These are phyloP conservation scores for Monilinia fructigena DNA, from an alignment of 2,329 filamentous ascomycete species.

Conservation along the genomic window DNA sequence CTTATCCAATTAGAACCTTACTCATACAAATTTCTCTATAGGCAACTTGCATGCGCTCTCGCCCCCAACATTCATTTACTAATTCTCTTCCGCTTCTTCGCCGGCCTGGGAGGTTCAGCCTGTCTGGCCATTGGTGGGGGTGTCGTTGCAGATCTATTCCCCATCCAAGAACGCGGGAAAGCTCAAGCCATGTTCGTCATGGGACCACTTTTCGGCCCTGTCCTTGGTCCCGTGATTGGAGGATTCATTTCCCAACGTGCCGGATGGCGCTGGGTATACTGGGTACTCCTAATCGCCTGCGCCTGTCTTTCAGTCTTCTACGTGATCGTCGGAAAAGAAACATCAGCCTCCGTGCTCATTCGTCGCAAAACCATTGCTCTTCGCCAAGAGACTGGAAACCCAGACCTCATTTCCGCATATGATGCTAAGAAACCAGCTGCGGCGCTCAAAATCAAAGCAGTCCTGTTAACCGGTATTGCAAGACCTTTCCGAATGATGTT, in stretches of 20 bases:
- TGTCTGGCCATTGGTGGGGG: constrained; percentile 58
- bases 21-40: constrained; percentile 46
- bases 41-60: constrained; percentile 51
- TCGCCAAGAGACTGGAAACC: constrained; percentile 44
- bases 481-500: constrained; percentile 47
- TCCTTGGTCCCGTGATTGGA: constrained; percentile 37
- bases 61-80: constrained; percentile 49
- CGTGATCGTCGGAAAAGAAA: constrained; percentile 47
- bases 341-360: constrained; percentile 50
- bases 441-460: constrained; percentile 35
- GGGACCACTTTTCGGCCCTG: constrained; percentile 44
- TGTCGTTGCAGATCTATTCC: constrained; percentile 64
- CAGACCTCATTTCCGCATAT: constrained; percentile 46
- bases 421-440: constrained; percentile 29
- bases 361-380: constrained; percentile 41
- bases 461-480: constrained; percentile 35
- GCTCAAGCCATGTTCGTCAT: constrained; percentile 54
- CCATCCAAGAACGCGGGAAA: constrained; percentile 54
- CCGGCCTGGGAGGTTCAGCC: constrained; percentile 46
- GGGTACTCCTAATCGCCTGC: constrained; percentile 46
- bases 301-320: constrained; percentile 41
- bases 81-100: constrained; percentile 59
- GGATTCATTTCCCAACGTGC: constrained; percentile 40
- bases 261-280: constrained; percentile 46
- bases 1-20: constrained; percentile 49